These are phyloP conservation scores for Craterostigma plantagineum DNA, from an alignment of 257 asterid genomes.

Conservation along the genomic window DNA sequence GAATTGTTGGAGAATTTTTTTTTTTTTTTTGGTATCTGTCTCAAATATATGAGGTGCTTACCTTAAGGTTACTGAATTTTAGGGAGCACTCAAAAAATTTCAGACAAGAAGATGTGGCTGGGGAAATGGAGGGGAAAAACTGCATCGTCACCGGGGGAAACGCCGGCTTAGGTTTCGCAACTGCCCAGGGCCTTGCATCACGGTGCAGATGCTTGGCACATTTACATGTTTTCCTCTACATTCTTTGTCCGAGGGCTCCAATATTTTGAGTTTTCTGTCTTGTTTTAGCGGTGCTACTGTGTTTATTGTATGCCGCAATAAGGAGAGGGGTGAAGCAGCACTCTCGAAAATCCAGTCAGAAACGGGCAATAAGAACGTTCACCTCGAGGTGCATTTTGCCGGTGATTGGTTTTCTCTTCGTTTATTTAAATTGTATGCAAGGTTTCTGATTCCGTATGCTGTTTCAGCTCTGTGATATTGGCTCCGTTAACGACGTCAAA, in stretches of 20 bases:
- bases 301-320: conserved; percentile 69
- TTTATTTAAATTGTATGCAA: background rate
- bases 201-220: conserved; percentile 24
- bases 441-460: conserved; percentile 1
- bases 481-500: conserved; percentile 51
- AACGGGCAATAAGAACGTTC: conserved; percentile 63
- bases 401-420: background rate
- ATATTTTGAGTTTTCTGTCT: background rate
- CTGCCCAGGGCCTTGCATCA: conserved; percentile 82
- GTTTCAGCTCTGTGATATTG: conserved; percentile 64
- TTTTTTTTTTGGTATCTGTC: background rate
- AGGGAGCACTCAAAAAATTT: conserved; percentile 77
- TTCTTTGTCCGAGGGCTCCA: background rate
- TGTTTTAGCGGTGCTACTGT: conserved; percentile 68
- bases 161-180: conserved; percentile 84
- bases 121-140: conserved; percentile 56
- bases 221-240: background rate
- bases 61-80: conserved; percentile 4
- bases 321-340: conserved; percentile 86
- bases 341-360: conserved; percentile 40
- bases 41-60: background rate
- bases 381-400: conserved; percentile 43
- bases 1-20: background rate
- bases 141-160: conserved; percentile 91
- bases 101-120: conserved; percentile 59